Evolutionary conservation across 306 rosid genomes (phyloP).

Genomic region (Mucuna pruriens): DNA sequence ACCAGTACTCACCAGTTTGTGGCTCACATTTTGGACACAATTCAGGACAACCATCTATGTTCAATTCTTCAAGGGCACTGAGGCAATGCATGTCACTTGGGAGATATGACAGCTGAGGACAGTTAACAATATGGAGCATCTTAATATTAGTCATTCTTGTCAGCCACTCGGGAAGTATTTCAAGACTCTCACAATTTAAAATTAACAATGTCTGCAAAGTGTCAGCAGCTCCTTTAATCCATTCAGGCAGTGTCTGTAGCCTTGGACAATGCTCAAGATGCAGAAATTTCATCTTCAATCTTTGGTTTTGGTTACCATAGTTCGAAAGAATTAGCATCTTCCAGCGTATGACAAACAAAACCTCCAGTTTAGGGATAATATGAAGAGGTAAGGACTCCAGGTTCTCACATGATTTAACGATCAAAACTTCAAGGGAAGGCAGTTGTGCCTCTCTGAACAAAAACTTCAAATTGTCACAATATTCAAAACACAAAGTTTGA

Average conservation of each 20-base stretch:
- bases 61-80: not conserved
- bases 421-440: not conserved
- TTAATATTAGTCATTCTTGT: not conserved
- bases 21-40: not conserved
- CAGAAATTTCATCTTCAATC: not conserved
- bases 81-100: not conserved
- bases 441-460: not conserved
- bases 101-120: not conserved
- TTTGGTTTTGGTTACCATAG: not conserved
- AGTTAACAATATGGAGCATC: not conserved
- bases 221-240: not conserved
- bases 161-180: not conserved
- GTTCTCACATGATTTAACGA: not conserved
- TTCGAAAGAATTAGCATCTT: not conserved
- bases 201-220: not conserved
- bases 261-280: not conserved
- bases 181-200: not conserved
- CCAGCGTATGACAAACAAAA: not conserved
- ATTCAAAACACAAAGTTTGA: not conserved
- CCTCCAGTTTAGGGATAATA: not conserved
- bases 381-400: not conserved
- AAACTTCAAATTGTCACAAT: not conserved
- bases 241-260: not conserved
- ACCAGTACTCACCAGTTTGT: not conserved
- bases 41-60: not conserved